phyloP scores from a whole-genome alignment of 805 yeast species.

The Blastobotrys americana region DNA sequence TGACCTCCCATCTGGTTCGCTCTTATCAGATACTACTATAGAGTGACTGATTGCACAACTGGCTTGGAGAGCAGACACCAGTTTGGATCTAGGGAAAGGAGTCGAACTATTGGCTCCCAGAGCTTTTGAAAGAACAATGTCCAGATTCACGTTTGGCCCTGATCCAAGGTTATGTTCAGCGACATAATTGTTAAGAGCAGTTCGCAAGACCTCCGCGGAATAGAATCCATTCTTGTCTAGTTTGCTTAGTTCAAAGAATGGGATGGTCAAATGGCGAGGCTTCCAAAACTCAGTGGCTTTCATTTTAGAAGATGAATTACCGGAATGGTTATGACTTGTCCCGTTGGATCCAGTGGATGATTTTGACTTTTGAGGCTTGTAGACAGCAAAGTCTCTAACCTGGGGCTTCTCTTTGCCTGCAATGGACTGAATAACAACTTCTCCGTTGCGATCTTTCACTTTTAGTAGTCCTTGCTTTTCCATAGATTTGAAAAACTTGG shows the following conservation, averaged over 20 bases:
- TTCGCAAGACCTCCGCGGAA: conserved; percentile 47
- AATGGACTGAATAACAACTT: conserved; percentile 48
- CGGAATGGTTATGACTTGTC: neutral
- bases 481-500: conserved; percentile 79
- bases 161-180: conserved; percentile 42
- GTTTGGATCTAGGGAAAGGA: conserved; percentile 31
- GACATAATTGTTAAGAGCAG: conserved; percentile 50
- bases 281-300: conserved; percentile 23
- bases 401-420: conserved; percentile 42
- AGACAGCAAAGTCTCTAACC: conserved; percentile 58
- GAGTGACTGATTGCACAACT: conserved; percentile 39
- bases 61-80: conserved; percentile 37
- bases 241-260: conserved; percentile 17
- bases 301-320: conserved; percentile 13
- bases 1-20: conserved; percentile 15
- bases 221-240: conserved; percentile 33
- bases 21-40: conserved; percentile 32
- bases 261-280: conserved; percentile 23
- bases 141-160: conserved; percentile 43
- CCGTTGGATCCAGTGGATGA: conserved; percentile 6
- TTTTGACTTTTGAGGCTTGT: conserved; percentile 35
- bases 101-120: conserved; percentile 32
- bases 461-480: conserved; percentile 62
- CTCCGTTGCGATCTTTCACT: conserved; percentile 81
- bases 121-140: conserved; percentile 45